phyloP scores from a whole-genome alignment of 176 grass and related monocot genomes.

The Melocanna baccifera region DNA sequence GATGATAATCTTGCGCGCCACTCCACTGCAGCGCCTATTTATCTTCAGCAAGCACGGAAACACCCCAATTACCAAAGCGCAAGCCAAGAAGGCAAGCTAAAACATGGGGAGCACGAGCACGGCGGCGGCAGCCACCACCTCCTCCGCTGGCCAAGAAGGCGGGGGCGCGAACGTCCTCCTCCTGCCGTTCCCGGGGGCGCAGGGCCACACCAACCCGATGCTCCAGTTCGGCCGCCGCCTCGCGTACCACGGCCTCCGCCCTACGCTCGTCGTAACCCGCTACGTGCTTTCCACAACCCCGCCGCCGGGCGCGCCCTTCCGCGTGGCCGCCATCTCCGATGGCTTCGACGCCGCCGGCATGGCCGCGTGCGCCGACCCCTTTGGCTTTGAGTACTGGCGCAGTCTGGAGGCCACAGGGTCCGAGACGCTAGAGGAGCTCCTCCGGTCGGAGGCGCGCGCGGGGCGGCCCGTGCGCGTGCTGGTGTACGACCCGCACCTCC shows the following conservation, averaged over 20 bases:
- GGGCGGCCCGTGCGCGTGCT: neutral
- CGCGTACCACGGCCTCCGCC: constrained; percentile 12
- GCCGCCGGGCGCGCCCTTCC: neutral
- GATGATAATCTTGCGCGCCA: neutral
- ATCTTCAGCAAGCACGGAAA: neutral
- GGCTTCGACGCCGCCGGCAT: constrained; percentile 16
- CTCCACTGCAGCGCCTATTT: neutral
- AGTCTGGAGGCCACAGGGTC: neutral
- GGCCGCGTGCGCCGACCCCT: neutral
- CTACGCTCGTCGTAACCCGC: neutral
- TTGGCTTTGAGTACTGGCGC: neutral
- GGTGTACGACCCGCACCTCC: no score
- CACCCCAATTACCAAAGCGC: neutral
- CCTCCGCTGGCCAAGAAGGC: no score
- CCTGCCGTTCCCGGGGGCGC: neutral
- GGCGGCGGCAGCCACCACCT: neutral
- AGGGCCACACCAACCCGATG: constrained; percentile 27
- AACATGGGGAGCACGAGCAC: no score
- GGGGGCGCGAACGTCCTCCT: neutral
- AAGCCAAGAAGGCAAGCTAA: neutral
- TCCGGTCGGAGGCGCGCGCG: neutral
- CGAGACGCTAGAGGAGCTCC: neutral
- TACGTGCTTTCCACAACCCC: neutral
- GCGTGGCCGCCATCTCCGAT: constrained; percentile 20
- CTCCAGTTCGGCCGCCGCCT: constrained; percentile 26